Evolutionary conservation across 768 basidiomycete species (phyloP).

Genomic region (Lentinula guzmanii): DNA sequence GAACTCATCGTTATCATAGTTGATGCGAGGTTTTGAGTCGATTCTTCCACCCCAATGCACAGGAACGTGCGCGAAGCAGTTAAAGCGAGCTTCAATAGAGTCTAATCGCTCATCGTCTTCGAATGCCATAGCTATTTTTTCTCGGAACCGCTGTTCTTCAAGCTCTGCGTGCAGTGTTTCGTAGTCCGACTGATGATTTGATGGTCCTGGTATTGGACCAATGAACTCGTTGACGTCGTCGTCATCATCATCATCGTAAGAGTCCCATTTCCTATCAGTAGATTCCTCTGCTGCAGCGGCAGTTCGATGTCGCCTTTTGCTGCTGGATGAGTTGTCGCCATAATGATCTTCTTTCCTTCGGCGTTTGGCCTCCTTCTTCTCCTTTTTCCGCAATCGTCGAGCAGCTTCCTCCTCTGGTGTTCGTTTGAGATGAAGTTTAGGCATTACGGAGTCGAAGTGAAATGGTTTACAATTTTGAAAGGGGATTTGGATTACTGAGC

Average conservation of each 20-base stretch:
- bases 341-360: slow-evolving; percentile 19
- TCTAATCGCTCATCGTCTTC: slow-evolving; percentile 70
- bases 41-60: slow-evolving; percentile 14
- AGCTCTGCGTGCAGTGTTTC: slow-evolving; percentile 45
- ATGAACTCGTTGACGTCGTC: slow-evolving; percentile 15
- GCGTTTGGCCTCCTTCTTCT: slow-evolving; percentile 26
- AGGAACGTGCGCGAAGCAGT: slow-evolving; percentile 68
- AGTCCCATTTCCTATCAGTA: slow-evolving; percentile 35
- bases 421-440: slow-evolving; percentile 55
- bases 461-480: background rate
- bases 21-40: background rate
- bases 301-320: slow-evolving; percentile 17
- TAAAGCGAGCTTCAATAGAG: slow-evolving; percentile 54
- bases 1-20: slow-evolving; percentile 34
- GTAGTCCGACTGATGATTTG: slow-evolving; percentile 31
- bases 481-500: too few relatives aligned
- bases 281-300: slow-evolving; percentile 6
- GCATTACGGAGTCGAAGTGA: background rate
- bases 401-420: slow-evolving; percentile 56
- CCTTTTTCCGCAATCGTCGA: slow-evolving; percentile 31
- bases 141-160: slow-evolving; percentile 63
- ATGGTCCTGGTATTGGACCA: slow-evolving; percentile 4
- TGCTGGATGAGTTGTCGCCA: slow-evolving; percentile 12
- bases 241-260: slow-evolving; percentile 40
- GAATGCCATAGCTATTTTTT: slow-evolving; percentile 68